Percentiles rank a stretch among this genome's conserved stretches.
These are phyloP conservation scores for Yamadazyma kitorensis DNA, from an alignment of 805 yeast genomes.

Conservation along the genomic window DNA sequence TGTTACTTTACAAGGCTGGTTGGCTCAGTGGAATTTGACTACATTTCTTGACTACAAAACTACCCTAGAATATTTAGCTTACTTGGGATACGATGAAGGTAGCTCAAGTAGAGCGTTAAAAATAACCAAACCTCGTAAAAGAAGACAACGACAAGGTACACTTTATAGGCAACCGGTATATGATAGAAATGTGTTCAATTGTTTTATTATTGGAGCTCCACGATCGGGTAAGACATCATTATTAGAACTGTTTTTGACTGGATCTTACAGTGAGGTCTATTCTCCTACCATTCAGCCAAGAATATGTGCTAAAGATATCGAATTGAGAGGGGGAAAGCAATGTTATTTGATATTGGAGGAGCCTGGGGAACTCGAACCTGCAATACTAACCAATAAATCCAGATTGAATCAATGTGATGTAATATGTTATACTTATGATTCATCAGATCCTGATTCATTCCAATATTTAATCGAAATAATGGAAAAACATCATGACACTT, in stretches of 20 bases:
- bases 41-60: conserved; percentile 81
- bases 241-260: conserved; percentile 75
- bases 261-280: conserved; percentile 66
- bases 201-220: conserved; percentile 82
- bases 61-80: conserved; percentile 84
- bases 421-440: conserved; percentile 84
- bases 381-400: conserved; percentile 66
- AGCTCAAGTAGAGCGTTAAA: conserved; percentile 41
- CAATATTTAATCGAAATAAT: conserved; percentile 75
- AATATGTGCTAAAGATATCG: conserved; percentile 88
- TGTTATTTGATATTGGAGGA: conserved; percentile 90
- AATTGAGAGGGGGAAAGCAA: conserved; percentile 91
- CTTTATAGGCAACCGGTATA: conserved; percentile 63
- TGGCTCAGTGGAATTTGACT: conserved; percentile 98
- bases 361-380: conserved; percentile 81
- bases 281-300: conserved; percentile 81
- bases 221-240: conserved; percentile 86
- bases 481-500: conserved; percentile 52
- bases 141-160: conserved; percentile 62
- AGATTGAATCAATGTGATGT: conserved; percentile 87
- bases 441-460: conserved; percentile 94
- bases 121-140: conserved; percentile 77
- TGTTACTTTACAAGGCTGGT: conserved; percentile 96
- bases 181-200: conserved; percentile 90
- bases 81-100: conserved; percentile 77